phyloP scores from a whole-genome alignment of 345 rosid species.

The Chamaenerion angustifolium region DNA sequence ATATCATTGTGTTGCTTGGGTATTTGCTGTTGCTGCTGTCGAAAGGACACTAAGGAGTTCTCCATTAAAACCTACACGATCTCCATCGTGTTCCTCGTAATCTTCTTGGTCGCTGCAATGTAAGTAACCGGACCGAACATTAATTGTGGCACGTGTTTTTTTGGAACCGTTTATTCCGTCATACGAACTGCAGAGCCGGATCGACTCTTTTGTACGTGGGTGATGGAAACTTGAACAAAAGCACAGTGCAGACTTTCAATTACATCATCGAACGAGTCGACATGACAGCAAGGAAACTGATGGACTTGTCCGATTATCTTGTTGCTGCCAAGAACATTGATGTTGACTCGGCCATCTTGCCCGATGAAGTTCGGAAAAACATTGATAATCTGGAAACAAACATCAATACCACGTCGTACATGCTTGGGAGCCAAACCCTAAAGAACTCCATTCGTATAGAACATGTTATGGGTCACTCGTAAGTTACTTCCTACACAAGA shows the following conservation, averaged over 20 bases:
- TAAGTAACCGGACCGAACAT: constrained; percentile 13
- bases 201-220: constrained; percentile 74
- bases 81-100: constrained; percentile 62
- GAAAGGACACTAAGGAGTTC: constrained; percentile 56
- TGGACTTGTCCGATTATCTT: constrained; percentile 73
- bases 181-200: constrained; percentile 42
- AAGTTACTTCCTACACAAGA: constrained; percentile 4
- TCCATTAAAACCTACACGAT: constrained; percentile 64
- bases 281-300: constrained; percentile 56
- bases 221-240: constrained; percentile 63
- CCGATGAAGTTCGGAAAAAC: constrained; percentile 24
- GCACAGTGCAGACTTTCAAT: constrained; percentile 49
- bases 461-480: constrained; percentile 49
- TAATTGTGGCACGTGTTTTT: neutral
- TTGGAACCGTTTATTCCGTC: neutral
- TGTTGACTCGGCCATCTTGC: constrained; percentile 35
- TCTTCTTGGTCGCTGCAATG: constrained; percentile 79
- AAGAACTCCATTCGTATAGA: constrained; percentile 51
- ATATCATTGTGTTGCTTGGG: constrained; percentile 37
- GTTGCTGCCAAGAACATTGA: constrained; percentile 42
- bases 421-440: constrained; percentile 40
- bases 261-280: constrained; percentile 56
- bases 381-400: constrained; percentile 44
- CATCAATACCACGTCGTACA: constrained; percentile 50
- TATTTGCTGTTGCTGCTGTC: constrained; percentile 67